Base-by-base conservation (phyloP, 176 grass and related monocot genomes). In the Eleusine indica region DNA sequence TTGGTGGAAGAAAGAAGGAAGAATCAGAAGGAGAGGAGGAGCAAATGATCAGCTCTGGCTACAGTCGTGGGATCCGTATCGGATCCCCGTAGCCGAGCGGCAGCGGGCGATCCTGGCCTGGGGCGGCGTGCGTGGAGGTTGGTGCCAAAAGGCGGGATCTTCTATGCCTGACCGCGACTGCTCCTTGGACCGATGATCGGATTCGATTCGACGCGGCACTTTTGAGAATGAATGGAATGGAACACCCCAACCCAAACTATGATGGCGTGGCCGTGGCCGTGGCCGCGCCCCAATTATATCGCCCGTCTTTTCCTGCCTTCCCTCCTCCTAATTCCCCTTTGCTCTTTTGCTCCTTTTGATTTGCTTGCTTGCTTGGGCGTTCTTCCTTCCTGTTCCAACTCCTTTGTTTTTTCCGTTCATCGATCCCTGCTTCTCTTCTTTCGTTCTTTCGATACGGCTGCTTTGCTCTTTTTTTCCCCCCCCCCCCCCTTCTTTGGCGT, bases 101-200 rank as follows among this genome's bases (percentile, higher is more conserved):
- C 60, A n/a, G 56, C n/a, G n/a, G n/a, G n/a, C 12, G 28, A 25
- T 74, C 88, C 78, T 83, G 22, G 74, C 87, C 78, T 87, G 32
- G 84, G 61, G 68, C 60, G 6, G 66, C 68, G 89, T 79, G 84
- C 84, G 75, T 71, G 80, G 89, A 74, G 85, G 58, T 86, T 91
- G 82, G 83, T 86, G 87, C 84, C 74, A 86, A 92, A 96, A 93
- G 86, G 85, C 71, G 86, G 88, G 91, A 91, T 93, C 86, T 93
- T 91, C 86, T 75, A 83, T 88, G 91, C 84, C 88, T 84, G 68
- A 90, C 88, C 81, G 79, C 88, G 86, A 90, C 90, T 89, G 94
- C 89, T 93, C 91, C 84, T 93, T 96, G 83, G 88, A 96, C 88
- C 83, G 88, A 96, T 91, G 91, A 91, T 96, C 84, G 79, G 69